Evolutionary conservation across 495 filamentous ascomycete species (phyloP), one percentile per base, ranked within the genome.

Genomic region (Trichoderma orchidacearum): DNA sequence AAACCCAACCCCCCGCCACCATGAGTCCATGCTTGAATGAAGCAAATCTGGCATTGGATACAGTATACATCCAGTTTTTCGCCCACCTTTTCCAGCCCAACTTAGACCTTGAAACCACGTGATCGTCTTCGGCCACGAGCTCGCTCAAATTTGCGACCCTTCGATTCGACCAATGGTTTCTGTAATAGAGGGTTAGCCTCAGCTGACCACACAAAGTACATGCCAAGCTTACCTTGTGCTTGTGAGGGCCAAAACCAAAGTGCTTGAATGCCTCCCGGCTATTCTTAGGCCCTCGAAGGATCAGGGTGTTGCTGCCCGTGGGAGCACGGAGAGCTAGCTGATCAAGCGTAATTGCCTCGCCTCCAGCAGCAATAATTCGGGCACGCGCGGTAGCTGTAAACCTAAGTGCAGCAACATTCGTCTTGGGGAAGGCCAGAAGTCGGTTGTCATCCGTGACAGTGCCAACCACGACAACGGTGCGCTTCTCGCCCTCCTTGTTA

Each of bases 91-190:
- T 9, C 53, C 8, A 54, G 27, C 30, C 23, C n/a, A 30, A 54
- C 60, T 80, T 92, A 98, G 70, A 98, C 93, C 88, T 98, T 98
- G 88, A 97, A 98, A 80, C 94, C 93, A 61, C 84, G 78, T 63
- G 90, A 96, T 72, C 89, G 80, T 80, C 93, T 92, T 72, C 93
- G 89, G 69, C 93, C 93, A 90, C 93, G 91, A 69, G 92, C 93
- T 56, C 82, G 79, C 84, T 98, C 93, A 79, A 97, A 98, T 81
- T 98, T 98, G 72, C 94, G 86, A 66, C 94, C 94, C 85, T 98
- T 98, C 81, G 87, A 93, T 73, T 85, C 83, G 65, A 98, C 83
- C 64, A 96, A 91, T 27, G 94, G 94, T 81, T 95, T 95, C 90
- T 89, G 61, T 56, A 62, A 61, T 54, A 63, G 36, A n/a, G 9